Base-by-base conservation (phyloP, 306 rosid genomes). In the Astragalus membranaceus region DNA sequence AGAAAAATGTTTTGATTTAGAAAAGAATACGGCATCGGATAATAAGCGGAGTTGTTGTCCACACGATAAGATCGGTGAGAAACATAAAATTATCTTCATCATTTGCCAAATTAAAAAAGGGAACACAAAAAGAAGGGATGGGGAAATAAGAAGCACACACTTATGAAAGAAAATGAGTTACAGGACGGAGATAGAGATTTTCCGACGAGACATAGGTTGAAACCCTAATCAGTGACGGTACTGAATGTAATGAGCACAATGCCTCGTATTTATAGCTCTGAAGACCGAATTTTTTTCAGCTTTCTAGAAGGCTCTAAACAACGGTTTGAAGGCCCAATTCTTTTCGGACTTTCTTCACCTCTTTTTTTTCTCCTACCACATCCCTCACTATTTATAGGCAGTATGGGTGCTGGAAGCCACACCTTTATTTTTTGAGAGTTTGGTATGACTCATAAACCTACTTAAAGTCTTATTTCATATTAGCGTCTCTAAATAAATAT, bases 1-100 rank as follows among this genome's bases (percentile, higher is more conserved):
- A 6, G 2, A n/a, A 33, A 15, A 46, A 10, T 0, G 2, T 2
- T 5, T 15, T 1, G 0, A 59, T 5, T 0, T 0, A 6, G 1
- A 56, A 46, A n/a, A 2, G 7, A 5, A 73, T 0, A 15, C 0
- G 80, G 80, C 83, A 74, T 82, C 83, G 74, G 86, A 82, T 74
- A 78, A 78, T 78, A 82, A 72, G 82, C 74, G 73, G 82, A 81
- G 80, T 77, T 62, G 36, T 12, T 6, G 46, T 77, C 85, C 39
- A 77, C 85, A 81, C 82, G 1, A 49, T 20, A 64, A 62, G 7
- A 68, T 81, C 85, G 44, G 85, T 68, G 72, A 73, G 78, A 63
- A 78, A 67, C 62, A 78, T 74, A 82, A 78, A 72, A 58, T 33
- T 74, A 2, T 63, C 13, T 50, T 78, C 86, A 54, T 78, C 83